These are phyloP conservation scores for Mucor racemosus DNA, from an alignment of 371 early-diverging fungal genomes.

Conservation along the genomic window DNA sequence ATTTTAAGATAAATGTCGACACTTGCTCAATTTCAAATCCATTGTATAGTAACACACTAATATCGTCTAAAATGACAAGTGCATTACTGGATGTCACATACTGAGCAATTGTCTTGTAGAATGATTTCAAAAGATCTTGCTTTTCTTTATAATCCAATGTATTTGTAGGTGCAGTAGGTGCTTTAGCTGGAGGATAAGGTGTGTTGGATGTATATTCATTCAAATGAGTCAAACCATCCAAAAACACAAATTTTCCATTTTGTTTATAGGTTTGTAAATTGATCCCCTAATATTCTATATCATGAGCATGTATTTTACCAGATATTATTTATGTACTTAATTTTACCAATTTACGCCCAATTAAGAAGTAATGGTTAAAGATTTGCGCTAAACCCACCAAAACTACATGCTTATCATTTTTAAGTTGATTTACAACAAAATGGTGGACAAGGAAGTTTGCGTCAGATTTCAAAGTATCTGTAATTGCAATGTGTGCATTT, in stretches of 20 bases:
- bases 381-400: constrained; percentile 71
- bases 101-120: constrained; percentile 27
- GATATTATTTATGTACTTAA: neutral
- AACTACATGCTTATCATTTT: constrained; percentile 60
- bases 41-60: constrained; percentile 58
- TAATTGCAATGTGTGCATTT: constrained; percentile 58
- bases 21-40: constrained; percentile 56
- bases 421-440: constrained; percentile 69
- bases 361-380: constrained; percentile 67
- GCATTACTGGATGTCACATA: constrained; percentile 31
- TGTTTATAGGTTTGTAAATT: constrained; percentile 61
- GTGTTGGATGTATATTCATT: constrained; percentile 45
- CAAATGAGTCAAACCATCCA: constrained; percentile 70
- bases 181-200: constrained; percentile 45
- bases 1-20: constrained; percentile 49
- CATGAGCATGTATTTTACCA: neutral
- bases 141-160: constrained; percentile 31
- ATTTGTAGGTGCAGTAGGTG: constrained; percentile 45
- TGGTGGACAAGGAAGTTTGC: constrained; percentile 75
- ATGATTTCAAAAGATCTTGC: constrained; percentile 14
- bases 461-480: constrained; percentile 69
- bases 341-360: constrained; percentile 71
- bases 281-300: constrained; percentile 54
- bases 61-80: constrained; percentile 68
- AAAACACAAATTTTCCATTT: constrained; percentile 57